Conservation (phyloP, 1,284 basidiomycete species). For the Pascua guehoae region DNA sequence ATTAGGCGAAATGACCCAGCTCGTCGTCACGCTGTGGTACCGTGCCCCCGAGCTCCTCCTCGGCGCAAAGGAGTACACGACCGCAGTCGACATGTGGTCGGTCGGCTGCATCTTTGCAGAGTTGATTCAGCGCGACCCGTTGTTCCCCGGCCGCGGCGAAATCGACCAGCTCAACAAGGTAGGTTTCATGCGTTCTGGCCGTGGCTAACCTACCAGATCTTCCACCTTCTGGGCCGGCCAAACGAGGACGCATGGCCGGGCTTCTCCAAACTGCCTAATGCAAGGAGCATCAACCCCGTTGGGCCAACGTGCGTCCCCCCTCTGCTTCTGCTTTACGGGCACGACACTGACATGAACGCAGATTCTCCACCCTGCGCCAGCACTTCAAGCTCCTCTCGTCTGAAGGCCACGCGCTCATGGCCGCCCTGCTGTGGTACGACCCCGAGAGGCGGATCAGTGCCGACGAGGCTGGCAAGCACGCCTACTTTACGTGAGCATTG, state of each 20-base stretch:
- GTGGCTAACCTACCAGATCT: constrained; percentile 54
- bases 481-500: constrained; percentile 78
- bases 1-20: constrained; percentile 88
- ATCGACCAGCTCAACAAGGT: constrained; percentile 86
- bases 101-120: constrained; percentile 93
- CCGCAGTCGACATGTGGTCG: constrained; percentile 96
- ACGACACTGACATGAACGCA: constrained; percentile 22
- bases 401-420: constrained; percentile 81
- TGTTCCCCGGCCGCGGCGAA: constrained; percentile 95
- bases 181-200: constrained; percentile 4
- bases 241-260: constrained; percentile 83
- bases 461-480: constrained; percentile 81
- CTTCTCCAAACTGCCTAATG: constrained; percentile 69
- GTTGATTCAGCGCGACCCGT: constrained; percentile 83
- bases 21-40: constrained; percentile 99
- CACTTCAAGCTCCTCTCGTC: constrained; percentile 73
- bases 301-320: constrained; percentile 53
- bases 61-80: constrained; percentile 83
- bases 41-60: constrained; percentile 90
- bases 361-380: constrained; percentile 52
- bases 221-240: constrained; percentile 85
- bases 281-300: constrained; percentile 73
- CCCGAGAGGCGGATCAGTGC: constrained; percentile 79
- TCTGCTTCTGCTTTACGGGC: too few relatives aligned
- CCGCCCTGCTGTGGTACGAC: constrained; percentile 80